Evolutionary conservation across 495 filamentous ascomycete genomes (phyloP).

Genomic region (Aspergillus conjunctus): DNA sequence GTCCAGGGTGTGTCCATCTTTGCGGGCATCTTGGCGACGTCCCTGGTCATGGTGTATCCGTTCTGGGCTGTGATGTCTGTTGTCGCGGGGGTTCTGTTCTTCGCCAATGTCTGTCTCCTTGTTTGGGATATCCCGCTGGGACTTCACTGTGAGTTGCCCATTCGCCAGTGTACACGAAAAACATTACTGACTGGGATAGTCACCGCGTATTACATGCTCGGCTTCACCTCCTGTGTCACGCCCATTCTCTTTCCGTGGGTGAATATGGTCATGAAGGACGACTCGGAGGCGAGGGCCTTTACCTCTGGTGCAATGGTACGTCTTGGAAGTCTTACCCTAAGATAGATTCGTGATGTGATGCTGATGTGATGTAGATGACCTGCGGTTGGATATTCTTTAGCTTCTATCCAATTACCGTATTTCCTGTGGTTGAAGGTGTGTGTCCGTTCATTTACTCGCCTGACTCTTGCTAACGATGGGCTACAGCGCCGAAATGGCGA

Average conservation of each 20-base stretch:
- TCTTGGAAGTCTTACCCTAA: background rate
- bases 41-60: slow-evolving; percentile 26
- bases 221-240: slow-evolving; percentile 25
- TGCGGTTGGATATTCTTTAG: slow-evolving; percentile 26
- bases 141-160: slow-evolving; percentile 17
- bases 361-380: slow-evolving; percentile 19
- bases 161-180: background rate
- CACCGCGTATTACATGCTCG: slow-evolving; percentile 27
- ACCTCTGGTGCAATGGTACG: slow-evolving; percentile 27
- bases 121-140: slow-evolving; percentile 26
- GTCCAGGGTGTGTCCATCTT: slow-evolving; percentile 25
- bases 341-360: background rate
- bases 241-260: slow-evolving; percentile 26
- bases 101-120: slow-evolving; percentile 24
- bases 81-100: slow-evolving; percentile 22
- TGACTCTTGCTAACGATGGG: background rate
- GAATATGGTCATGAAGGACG: slow-evolving; percentile 26
- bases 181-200: slow-evolving; percentile 4
- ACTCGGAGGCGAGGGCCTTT: slow-evolving; percentile 24
- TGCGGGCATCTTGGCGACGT: slow-evolving; percentile 22
- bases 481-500: slow-evolving; percentile 22
- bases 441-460: background rate
- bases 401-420: slow-evolving; percentile 26
- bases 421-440: slow-evolving; percentile 23
- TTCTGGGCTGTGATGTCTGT: slow-evolving; percentile 26